Evolutionary conservation across 2,329 filamentous ascomycete species (phyloP), one percentile per base, ranked within the genome.

Genomic region (Verticillium albo-atrum): DNA sequence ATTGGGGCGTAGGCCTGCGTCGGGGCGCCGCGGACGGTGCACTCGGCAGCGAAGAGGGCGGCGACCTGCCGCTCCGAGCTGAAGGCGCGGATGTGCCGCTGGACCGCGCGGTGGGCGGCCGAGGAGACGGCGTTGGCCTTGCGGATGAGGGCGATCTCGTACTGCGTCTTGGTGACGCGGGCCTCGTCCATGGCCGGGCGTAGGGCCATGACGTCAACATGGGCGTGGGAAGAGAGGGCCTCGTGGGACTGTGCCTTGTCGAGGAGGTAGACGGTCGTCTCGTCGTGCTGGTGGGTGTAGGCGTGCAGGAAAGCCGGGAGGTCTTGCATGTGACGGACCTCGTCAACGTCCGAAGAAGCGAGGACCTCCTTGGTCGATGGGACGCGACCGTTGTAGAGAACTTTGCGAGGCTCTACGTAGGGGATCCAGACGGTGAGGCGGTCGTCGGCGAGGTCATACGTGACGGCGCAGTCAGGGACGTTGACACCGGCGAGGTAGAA

Each of bases 1-100:
- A 99, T 97, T n/a, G 92, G 84, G 54, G 88, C 85, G 71, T 99
- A 99, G 0, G 94, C 88, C 77, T 96, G 91, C 56, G 85, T 79
- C 63, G 89, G 89, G 3, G 91, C 89, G 62, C 89, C 90, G 57
- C 83, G 79, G 7, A 88, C 82, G 55, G 90, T 86, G 71, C 92
- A 97, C 25, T 84, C 83, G 34, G 85, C 82, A 26, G 88, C 78
- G 70, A 96, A 96, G 12, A 88, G 77, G 51, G 90, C 92, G 70
- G 97, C 90, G 27, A 97, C 83, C 66, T 97, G 87, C 35, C 90
- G 85, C 77, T 99, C 94, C 66, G 90, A 96, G 20, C 74, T 80
- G 62, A 93, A 84, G 1, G 72, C 70, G 25, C 81, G 79, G 25
- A 95, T 80, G 2, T 81, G 79, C 63, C 82, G 79, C 59, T 94